phyloP scores from a whole-genome alignment of 371 early-diverging fungal species.

The Gilbertella persicaria region DNA sequence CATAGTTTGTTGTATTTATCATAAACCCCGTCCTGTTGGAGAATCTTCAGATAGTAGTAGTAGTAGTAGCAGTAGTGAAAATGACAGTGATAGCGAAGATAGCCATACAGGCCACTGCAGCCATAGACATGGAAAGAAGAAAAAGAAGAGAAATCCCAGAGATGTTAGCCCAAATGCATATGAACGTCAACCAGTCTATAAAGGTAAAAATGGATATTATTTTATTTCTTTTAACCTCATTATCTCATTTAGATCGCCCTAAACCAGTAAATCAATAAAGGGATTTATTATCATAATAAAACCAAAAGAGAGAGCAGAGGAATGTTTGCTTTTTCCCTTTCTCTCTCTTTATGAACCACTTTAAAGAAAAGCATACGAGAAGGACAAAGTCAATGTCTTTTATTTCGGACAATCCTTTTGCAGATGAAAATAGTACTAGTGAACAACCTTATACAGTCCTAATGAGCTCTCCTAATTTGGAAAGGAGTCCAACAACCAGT shows the following conservation, averaged over 20 bases:
- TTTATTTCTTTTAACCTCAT: not conserved
- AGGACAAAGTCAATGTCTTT: conserved; percentile 37
- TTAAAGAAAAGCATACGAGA: conserved; percentile 20
- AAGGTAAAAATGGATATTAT: conserved; percentile 17
- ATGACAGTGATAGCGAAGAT: conserved; percentile 29
- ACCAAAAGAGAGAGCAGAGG: too few relatives aligned
- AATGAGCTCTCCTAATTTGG: too few relatives aligned
- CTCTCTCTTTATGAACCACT: not conserved
- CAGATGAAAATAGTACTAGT: conserved; percentile 16
- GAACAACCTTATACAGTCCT: too few relatives aligned
- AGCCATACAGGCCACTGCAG: conserved; percentile 34
- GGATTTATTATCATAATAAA: too few relatives aligned
- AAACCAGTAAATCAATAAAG: not conserved
- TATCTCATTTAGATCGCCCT: conserved; percentile 2
- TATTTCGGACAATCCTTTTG: conserved; percentile 17
- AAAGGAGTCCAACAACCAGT: too few relatives aligned
- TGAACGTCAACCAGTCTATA: conserved; percentile 68
- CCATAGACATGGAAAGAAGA: conserved; percentile 25
- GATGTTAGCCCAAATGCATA: conserved; percentile 69
- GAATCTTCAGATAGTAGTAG: conserved; percentile 63
- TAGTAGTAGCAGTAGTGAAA: conserved; percentile 34
- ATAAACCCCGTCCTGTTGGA: conserved; percentile 70
- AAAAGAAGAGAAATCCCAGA: conserved; percentile 47
- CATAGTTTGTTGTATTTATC: conserved; percentile 90
- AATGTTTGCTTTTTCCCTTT: not conserved